Evolutionary conservation across 345 rosid species (phyloP), one percentile per base, ranked within the genome.

Genomic region (Populus alba): DNA sequence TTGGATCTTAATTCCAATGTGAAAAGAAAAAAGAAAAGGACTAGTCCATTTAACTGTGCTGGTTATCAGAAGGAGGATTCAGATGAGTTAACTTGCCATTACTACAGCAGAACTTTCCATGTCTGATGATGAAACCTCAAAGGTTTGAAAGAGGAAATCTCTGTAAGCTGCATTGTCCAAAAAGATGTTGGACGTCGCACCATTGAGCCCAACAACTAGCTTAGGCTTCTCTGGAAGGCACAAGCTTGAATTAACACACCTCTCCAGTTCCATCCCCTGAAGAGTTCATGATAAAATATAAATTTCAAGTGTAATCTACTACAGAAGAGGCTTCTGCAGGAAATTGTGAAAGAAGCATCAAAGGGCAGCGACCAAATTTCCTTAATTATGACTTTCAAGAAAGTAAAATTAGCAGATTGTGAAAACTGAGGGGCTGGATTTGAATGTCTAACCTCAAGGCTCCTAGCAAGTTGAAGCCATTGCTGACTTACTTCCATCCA

Each of bases 41-140:
- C 47, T 41, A 41, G 47, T 41, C 13, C 47, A 2, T 41, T 41
- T 41, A 41, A 41, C 47, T 41, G 47, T 10, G 47, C 15, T 41
- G 47, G 47, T 41, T 41, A 41, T 41, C 47, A 41, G 47, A 41
- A 41, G 15, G 47, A 11, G 47, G 47, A 41, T 41, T 41, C 47
- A 10, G 47, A 41, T 41, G 10, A 41, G 47, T 15, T 15, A 35
- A 53, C 38, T 13, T 59, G 66, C 90, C 90, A 85, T 88, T 17
- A 81, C 89, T 43, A 86, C 90, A 31, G 89, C 89, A 80, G 86
- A 77, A 69, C 87, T 87, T 85, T 88, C 94, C 89, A 82, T 87
- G 13, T 90, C 90, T 0, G 80, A 75, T 1, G 92, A 85, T 37
- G 91, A 86, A 76, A 87, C 91, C 37, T 75, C 66, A 45, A 87